Percentiles rank a stretch among this genome's conserved stretches.
phyloP scores from a whole-genome alignment of 352 stramenopile genomes.

The Globisporangium emineosum region DNA sequence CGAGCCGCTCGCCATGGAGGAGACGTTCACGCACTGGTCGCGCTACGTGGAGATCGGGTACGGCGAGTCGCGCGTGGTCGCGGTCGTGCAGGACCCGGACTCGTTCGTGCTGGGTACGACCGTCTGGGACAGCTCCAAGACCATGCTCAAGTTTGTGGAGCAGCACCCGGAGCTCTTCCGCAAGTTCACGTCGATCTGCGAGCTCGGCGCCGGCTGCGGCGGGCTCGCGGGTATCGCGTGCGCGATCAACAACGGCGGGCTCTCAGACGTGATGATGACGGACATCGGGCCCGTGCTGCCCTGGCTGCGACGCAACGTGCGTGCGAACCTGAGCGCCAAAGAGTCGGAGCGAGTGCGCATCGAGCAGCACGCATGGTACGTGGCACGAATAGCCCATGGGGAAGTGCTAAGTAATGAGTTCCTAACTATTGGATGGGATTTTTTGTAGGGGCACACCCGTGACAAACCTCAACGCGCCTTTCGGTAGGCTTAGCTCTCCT shows the following conservation, averaged over 20 bases:
- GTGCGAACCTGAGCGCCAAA: slow-evolving; percentile 52
- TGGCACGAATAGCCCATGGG: too few relatives aligned
- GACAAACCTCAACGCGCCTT: slow-evolving; percentile 51
- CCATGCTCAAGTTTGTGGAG: slow-evolving; percentile 84
- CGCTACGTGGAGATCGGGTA: slow-evolving; percentile 65
- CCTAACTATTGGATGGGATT: not conserved
- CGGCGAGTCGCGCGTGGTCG: slow-evolving; percentile 38
- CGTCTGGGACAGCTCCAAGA: slow-evolving; percentile 86
- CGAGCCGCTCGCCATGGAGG: slow-evolving; percentile 64
- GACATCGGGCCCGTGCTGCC: slow-evolving; percentile 75
- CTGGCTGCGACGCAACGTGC: slow-evolving; percentile 75
- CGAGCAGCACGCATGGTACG: slow-evolving; percentile 52
- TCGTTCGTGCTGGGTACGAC: slow-evolving; percentile 82
- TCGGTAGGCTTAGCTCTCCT: slow-evolving; percentile 23
- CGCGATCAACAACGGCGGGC: slow-evolving; percentile 57
- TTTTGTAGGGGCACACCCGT: slow-evolving; percentile 53
- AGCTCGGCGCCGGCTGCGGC: slow-evolving; percentile 72
- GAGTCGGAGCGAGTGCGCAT: slow-evolving; percentile 61
- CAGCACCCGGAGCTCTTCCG: slow-evolving; percentile 46
- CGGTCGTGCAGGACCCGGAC: slow-evolving; percentile 70
- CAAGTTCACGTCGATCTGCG: slow-evolving; percentile 60
- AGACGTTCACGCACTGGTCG: slow-evolving; percentile 78
- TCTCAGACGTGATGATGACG: slow-evolving; percentile 68
- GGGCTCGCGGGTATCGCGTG: slow-evolving; percentile 69
- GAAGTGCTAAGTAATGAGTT: too few relatives aligned